Evolutionary conservation across 257 asterid genomes (phyloP), one percentile per base, ranked within the genome.

Genomic region (Primulina tabacum): DNA sequence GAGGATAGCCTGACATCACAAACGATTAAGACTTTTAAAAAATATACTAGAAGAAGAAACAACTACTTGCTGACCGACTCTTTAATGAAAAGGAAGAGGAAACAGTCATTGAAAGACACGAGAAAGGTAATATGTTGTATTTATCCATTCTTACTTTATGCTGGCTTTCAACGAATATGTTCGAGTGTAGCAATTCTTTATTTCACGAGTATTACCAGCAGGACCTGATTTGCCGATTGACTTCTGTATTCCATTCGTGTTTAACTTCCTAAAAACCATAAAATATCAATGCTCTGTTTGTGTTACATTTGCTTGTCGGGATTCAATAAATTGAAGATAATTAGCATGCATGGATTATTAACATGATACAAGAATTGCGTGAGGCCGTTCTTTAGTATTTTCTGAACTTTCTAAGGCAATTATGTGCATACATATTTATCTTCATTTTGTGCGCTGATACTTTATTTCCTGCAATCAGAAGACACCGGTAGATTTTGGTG

Each of bases 401-500:
- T 43, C 17, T 43, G 21, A 14, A 16, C 57, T 16, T 50, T 50
- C 21, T 50, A 50, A 50, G 8, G 16, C 18, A 50, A 50, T 17
- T 50, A 50, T 17, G 17, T 4, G 21, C 20, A 14, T 16, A 21
- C 57, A 16, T 50, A 11, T 50, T 43, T 50, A 50, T 50, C 57
- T 16, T 50, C 57, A 5, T 50, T 16, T 16, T n/a, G 57, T 70
- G 53, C 17, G 47, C 59, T 56, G 28, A 43, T 34, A 18, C 28
- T 20, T 60, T 3, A 18, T 65, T 75, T 69, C 21, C 32, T n/a
- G 57, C 32, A 43, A 57, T 60, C 90, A 92, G 97, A 64, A 92
- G 97, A 64, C 71, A 62, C 70, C 59, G 3, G 71, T 68, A 62
- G 97, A 90, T 72, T 75, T 71, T 62, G 93, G 83, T 5, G 98